These are phyloP conservation scores for Musa acuminata DNA, from an alignment of 176 grass and related monocot species.

Conservation along the genomic window DNA sequence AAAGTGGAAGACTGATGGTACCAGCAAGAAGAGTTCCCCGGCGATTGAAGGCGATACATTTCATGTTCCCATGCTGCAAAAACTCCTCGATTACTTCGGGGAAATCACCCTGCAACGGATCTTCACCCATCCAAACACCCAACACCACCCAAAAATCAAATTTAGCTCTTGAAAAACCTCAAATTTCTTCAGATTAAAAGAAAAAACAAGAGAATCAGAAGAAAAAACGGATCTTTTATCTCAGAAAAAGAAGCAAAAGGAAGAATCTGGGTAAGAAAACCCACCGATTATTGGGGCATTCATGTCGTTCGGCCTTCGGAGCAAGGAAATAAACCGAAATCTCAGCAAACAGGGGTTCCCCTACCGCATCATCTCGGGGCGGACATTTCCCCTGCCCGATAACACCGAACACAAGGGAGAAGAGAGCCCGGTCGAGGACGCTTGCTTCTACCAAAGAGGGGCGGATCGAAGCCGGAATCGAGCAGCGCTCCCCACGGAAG, in stretches of 20 bases:
- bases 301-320: constrained; percentile 26
- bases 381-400: background rate
- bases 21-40: constrained; percentile 91
- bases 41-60: constrained; percentile 95
- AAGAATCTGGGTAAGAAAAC: constrained; percentile 17
- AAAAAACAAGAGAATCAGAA: constrained; percentile 2
- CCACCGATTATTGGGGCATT: constrained; percentile 78
- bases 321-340: background rate
- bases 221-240: background rate
- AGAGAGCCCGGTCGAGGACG: too few relatives aligned
- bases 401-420: background rate
- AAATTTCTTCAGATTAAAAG: background rate
- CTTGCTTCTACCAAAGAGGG: background rate
- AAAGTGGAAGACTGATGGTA: constrained; percentile 20
- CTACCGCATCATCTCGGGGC: background rate
- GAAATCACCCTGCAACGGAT: constrained; percentile 95
- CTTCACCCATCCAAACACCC: constrained; percentile 39
- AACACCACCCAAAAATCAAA: constrained; percentile 15
- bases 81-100: constrained; percentile 94
- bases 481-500: background rate
- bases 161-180: background rate
- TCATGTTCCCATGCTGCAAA: constrained; percentile 97
- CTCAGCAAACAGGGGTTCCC: background rate
- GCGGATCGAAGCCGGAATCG: background rate
- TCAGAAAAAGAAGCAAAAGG: constrained; percentile 1